These are phyloP conservation scores for Limtongozyma cylindracea DNA, from an alignment of 805 yeast genomes.

Conservation along the genomic window DNA sequence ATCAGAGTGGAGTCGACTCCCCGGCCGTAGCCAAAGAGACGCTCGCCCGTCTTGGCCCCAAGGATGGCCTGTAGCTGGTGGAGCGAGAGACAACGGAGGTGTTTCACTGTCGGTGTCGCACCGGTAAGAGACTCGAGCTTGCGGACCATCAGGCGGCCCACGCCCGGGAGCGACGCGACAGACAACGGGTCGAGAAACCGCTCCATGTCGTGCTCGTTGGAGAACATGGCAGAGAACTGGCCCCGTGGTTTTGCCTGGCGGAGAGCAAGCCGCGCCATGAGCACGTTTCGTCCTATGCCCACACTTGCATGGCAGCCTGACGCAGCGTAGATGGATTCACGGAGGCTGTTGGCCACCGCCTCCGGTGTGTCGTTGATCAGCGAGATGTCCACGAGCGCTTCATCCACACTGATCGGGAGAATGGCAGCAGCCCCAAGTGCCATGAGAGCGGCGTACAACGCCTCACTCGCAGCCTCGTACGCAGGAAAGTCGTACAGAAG, in stretches of 20 bases:
- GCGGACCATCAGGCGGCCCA: constrained; percentile 23
- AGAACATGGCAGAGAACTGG: constrained; percentile 6
- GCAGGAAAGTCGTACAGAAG: constrained; percentile 52
- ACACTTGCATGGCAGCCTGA: constrained; percentile 54
- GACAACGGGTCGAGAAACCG: constrained; percentile 11
- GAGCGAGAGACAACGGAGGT: constrained; percentile 11
- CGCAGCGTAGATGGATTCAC: constrained; percentile 11
- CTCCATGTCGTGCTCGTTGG: constrained; percentile 8
- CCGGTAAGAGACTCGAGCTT: too few species aligned
- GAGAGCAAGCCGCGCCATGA: constrained; percentile 55
- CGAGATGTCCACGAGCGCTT: constrained; percentile 54
- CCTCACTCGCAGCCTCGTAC: constrained; percentile 39
- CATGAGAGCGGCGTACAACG: constrained; percentile 35
- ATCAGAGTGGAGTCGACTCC: constrained; percentile 47
- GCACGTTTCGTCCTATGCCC: constrained; percentile 52
- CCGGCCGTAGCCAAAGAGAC: constrained; percentile 27
- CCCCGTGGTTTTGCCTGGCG: constrained; percentile 69
- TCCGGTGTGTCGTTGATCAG: constrained; percentile 3
- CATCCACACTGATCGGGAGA: constrained; percentile 79
- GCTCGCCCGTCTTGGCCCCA: constrained; percentile 51
- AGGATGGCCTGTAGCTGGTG: constrained; percentile 16
- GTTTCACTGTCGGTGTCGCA: too few species aligned
- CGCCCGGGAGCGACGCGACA: constrained; percentile 28
- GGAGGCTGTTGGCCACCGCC: constrained; percentile 5
- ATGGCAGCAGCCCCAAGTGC: constrained; percentile 18